Percentiles rank a stretch among this genome's conserved stretches.
Evolutionary conservation across 164 flowering plant species (phyloP).

Genomic region (Chimonanthus salicifolius): DNA sequence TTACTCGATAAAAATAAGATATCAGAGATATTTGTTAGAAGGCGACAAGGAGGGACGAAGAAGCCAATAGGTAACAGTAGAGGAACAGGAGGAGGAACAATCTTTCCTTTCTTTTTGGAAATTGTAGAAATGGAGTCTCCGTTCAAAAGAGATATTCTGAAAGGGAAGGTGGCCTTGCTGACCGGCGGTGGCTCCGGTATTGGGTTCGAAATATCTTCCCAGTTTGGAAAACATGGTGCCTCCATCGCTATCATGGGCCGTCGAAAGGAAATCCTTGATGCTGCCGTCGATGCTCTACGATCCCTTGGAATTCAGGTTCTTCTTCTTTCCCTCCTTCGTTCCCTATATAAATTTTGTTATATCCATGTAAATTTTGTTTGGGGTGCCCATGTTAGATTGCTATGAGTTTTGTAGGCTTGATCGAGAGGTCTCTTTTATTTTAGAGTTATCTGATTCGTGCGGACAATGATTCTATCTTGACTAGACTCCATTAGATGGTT

Average conservation of each 20-base stretch:
- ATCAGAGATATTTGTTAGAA: too few relatives aligned
- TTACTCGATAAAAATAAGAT: too few relatives aligned
- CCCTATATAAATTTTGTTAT: not conserved
- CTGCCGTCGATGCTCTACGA: slow-evolving; percentile 59
- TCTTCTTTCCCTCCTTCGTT: not conserved
- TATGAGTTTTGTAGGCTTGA: not conserved
- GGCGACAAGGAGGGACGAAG: too few relatives aligned
- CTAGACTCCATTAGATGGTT: too few relatives aligned
- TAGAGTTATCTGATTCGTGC: not conserved
- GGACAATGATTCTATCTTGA: too few relatives aligned
- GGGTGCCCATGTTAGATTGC: not conserved
- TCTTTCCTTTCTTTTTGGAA: too few relatives aligned
- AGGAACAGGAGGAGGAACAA: too few relatives aligned
- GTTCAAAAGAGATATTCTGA: slow-evolving; percentile 52
- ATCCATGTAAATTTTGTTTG: not conserved
- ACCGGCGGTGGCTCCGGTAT: slow-evolving; percentile 93
- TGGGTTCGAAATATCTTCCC: slow-evolving; percentile 66
- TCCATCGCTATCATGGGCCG: slow-evolving; percentile 87
- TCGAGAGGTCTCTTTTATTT: not conserved
- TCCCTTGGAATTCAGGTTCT: slow-evolving; percentile 55
- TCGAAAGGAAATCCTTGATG: slow-evolving; percentile 56
- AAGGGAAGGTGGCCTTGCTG: slow-evolving; percentile 68
- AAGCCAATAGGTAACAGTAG: too few relatives aligned
- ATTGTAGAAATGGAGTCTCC: slow-evolving; percentile 59
- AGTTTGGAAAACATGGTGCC: slow-evolving; percentile 85